Conservation (phyloP, 2,329 filamentous ascomycete genomes). For the Penicillium sp. region DNA sequence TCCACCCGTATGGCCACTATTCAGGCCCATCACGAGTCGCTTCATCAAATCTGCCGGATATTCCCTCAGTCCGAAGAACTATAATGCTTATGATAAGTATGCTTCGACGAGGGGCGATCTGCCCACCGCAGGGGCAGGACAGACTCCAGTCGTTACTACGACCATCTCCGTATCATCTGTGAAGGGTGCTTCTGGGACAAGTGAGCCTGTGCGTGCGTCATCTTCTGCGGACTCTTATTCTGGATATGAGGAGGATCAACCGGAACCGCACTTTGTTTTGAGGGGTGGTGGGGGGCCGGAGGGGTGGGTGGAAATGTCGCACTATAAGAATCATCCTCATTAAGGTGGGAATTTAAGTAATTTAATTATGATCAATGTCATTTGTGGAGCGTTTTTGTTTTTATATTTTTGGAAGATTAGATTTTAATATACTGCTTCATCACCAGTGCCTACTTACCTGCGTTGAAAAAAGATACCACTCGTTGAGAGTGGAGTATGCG, state of each 20-base stretch:
- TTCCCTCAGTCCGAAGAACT: constrained; percentile 2
- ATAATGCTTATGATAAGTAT: constrained; percentile 12
- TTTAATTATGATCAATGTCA: not conserved
- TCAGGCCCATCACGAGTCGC: constrained; percentile 18
- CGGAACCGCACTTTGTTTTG: constrained; percentile 13
- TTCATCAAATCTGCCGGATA: constrained; percentile 18
- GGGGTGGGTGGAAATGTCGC: constrained; percentile 20
- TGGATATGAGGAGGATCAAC: constrained; percentile 16
- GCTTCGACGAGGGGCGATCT: constrained; percentile 4
- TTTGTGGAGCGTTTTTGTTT: no score
- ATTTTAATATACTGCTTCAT: no score
- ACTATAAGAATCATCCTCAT: constrained; percentile 9
- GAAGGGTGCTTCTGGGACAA: constrained; percentile 5
- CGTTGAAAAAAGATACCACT: no score
- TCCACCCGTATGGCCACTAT: constrained; percentile 25
- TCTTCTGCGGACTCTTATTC: constrained; percentile 15
- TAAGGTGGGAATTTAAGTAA: no score
- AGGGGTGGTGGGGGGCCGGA: constrained; percentile 13
- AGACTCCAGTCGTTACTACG: constrained; percentile 15
- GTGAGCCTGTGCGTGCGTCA: constrained; percentile 5
- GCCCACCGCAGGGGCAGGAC: not conserved
- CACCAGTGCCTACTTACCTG: no score
- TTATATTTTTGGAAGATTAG: no score
- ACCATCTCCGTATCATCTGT: constrained; percentile 18
- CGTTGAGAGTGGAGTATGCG: no score